Base-by-base conservation (phyloP, 2,329 filamentous ascomycete species). In the Balansia obtecta region DNA sequence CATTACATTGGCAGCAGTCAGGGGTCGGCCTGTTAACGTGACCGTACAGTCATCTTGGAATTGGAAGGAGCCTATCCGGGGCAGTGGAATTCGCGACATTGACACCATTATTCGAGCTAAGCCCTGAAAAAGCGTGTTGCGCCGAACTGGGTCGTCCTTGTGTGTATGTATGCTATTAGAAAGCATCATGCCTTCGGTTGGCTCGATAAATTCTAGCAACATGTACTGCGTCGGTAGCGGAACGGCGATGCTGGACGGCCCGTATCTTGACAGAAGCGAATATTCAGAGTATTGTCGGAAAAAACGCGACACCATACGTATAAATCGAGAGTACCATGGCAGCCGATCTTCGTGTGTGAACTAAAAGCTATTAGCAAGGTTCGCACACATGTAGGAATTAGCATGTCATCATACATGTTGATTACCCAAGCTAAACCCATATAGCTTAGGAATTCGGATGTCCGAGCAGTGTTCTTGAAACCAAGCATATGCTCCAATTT, bases 41-140 rank as follows among this genome's bases (percentile, higher is more conserved):
- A 67, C 51, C 1, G 58, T 65, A 46, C 62, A 60, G 39, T 57
- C 51, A 51, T 67, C 50, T 57, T 2, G 39, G 56, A 66, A 63
- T 2, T 52, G 50, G 39, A 61, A 62, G 10, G 61, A 57, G 4
- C 55, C 63, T 30, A 65, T 63, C 4, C 55, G 55, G 4, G 60
- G 56, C 48, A 60, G 61, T 4, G 61, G 60, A 7, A 63, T 45
- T 8, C 60, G 59, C 1, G 62, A 58, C 0, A 65, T 54, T 2
- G 61, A 60, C 9, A 65, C 50, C 22, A 65, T 62, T 15, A 58
- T 50, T 10, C 55, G 56, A 9, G 60, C 51, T 30, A 67, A 50
- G 46, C 60, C 60, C 50, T 49, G 53, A 49, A 65, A 64, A 11
- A 66, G 55, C 4, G 52, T 61, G 40, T 58, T 52, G 50, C 57